phyloP scores from a whole-genome alignment of 495 filamentous ascomycete species.

The Lichenothelia convexa region DNA sequence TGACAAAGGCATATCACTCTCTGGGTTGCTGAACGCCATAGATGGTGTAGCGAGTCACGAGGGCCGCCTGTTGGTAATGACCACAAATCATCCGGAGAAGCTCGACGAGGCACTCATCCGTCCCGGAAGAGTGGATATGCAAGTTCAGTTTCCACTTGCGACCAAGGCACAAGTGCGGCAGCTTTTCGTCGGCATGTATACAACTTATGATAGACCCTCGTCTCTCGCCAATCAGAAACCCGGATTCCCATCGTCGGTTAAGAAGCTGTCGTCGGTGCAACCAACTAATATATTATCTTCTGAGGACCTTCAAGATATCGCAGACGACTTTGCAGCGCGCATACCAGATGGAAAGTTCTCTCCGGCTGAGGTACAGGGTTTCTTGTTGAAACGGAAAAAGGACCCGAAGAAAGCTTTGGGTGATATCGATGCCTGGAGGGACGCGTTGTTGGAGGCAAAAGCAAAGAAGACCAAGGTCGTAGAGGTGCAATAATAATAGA shows the following conservation, averaged over 20 bases:
- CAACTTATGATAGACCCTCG: neutral
- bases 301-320: slow-evolving; percentile 23
- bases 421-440: slow-evolving; percentile 16
- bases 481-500: neutral
- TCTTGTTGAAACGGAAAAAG: slow-evolving; percentile 23
- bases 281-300: too few species aligned
- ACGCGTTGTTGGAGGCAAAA: slow-evolving; percentile 13
- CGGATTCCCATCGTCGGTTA: neutral
- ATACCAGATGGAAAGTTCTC: slow-evolving; percentile 48
- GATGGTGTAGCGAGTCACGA: slow-evolving; percentile 71
- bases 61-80: slow-evolving; percentile 69
- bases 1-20: slow-evolving; percentile 43
- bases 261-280: neutral
- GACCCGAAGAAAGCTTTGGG: slow-evolving; percentile 16
- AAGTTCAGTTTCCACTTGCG: slow-evolving; percentile 51
- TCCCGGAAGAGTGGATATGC: slow-evolving; percentile 57
- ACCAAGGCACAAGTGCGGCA: slow-evolving; percentile 41
- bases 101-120: slow-evolving; percentile 61
- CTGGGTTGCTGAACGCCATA: slow-evolving; percentile 65
- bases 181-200: slow-evolving; percentile 56
- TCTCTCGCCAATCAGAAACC: neutral
- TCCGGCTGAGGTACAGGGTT: slow-evolving; percentile 66
- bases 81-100: slow-evolving; percentile 58
- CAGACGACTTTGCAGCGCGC: slow-evolving; percentile 37
- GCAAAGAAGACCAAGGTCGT: slow-evolving; percentile 8